phyloP scores from a whole-genome alignment of 352 stramenopile genomes.

The Globisporangium emineosum region DNA sequence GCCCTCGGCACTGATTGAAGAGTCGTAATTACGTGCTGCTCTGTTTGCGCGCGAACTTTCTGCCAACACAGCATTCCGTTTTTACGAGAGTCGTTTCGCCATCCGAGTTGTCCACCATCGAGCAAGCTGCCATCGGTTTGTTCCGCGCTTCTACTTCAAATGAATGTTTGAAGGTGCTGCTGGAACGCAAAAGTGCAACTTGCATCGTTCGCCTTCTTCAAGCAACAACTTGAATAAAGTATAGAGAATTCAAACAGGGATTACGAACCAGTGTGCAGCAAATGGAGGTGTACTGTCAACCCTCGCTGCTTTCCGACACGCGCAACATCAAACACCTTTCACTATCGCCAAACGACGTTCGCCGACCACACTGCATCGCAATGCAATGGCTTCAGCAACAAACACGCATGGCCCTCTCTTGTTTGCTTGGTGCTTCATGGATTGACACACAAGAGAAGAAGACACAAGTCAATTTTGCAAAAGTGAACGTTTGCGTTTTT shows the following conservation, averaged over 20 bases:
- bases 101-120: background rate
- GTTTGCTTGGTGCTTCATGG: too few species aligned
- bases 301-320: background rate
- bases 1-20: background rate
- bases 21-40: slow-evolving; percentile 10
- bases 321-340: too few species aligned
- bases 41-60: background rate
- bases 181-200: background rate
- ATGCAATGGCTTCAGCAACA: too few species aligned
- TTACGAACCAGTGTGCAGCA: background rate
- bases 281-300: background rate
- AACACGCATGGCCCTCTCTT: too few species aligned
- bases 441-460: too few species aligned
- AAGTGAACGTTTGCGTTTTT: too few species aligned
- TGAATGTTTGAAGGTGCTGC: background rate
- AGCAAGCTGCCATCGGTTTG: background rate
- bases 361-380: too few species aligned
- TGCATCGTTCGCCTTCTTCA: background rate
- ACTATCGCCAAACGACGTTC: too few species aligned
- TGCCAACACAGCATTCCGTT: background rate
- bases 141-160: background rate
- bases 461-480: too few species aligned
- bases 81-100: slow-evolving; percentile 10
- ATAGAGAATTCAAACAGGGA: background rate
- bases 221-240: background rate